Conservation (phyloP, 2,329 filamentous ascomycete genomes). For the Conoideocrella luteorostrata region DNA sequence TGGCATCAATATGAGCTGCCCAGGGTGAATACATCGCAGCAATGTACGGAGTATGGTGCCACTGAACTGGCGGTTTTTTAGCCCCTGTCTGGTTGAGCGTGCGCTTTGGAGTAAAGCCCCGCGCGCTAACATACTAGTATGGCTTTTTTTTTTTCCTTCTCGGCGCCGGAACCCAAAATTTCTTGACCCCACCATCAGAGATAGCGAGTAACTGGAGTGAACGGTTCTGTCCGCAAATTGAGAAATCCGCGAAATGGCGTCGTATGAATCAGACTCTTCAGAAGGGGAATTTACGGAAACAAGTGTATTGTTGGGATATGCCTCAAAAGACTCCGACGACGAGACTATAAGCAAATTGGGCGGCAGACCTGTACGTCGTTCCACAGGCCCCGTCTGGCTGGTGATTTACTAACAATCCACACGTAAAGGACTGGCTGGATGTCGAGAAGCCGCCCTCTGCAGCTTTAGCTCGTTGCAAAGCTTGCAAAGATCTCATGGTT, state of each 20-base stretch:
- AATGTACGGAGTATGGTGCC: too few species aligned
- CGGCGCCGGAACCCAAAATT: constrained; percentile 24
- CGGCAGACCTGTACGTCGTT: constrained; percentile 66
- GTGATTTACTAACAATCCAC: background rate
- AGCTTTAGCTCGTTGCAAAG: constrained; percentile 73
- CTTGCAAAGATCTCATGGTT: constrained; percentile 77
- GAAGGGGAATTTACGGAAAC: constrained; percentile 70
- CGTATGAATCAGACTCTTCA: constrained; percentile 83
- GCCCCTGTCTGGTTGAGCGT: too few species aligned
- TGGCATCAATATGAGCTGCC: too few species aligned
- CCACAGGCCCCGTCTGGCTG: background rate
- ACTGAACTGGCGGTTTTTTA: too few species aligned
- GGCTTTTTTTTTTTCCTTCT: background rate
- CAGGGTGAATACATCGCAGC: too few species aligned
- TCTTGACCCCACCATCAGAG: constrained; percentile 34
- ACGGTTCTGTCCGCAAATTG: background rate
- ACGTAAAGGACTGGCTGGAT: constrained; percentile 72
- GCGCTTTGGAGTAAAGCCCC: too few species aligned
- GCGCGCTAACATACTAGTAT: too few species aligned
- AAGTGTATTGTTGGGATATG: constrained; percentile 84
- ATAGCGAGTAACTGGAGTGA: background rate
- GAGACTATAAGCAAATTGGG: constrained; percentile 86
- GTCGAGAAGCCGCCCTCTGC: constrained; percentile 64
- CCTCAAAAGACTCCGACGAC: constrained; percentile 68
- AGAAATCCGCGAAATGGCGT: constrained; percentile 46